Evolutionary conservation across 495 filamentous ascomycete genomes (phyloP).

Genomic region (Hypomontagnella monticulosa): DNA sequence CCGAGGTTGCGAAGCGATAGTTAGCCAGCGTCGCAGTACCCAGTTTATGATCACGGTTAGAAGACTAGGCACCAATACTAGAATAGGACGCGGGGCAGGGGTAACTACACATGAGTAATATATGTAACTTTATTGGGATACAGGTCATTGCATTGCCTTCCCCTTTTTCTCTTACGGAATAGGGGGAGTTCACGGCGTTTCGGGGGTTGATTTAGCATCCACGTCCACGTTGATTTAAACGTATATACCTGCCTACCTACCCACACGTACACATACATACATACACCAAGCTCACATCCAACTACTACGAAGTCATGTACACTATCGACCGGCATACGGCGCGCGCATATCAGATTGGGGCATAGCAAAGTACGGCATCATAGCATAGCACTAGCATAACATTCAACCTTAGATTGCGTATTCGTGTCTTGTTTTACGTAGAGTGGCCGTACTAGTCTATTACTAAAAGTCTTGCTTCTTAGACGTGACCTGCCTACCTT

Average conservation of each 20-base stretch:
- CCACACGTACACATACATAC: not conserved
- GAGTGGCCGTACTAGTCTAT: no score
- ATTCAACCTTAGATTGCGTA: not conserved
- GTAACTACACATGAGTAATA: slow-evolving; percentile 1
- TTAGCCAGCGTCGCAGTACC: not conserved
- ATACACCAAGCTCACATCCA: not conserved
- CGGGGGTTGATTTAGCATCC: not conserved
- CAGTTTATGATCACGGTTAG: not conserved
- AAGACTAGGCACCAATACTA: not conserved
- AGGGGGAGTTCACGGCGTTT: slow-evolving; percentile 2
- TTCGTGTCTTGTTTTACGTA: no score
- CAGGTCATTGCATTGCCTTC: not conserved
- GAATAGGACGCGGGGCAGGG: not conserved
- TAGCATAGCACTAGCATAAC: slow-evolving; percentile 20
- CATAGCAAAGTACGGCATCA: slow-evolving; percentile 7
- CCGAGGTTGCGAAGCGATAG: slow-evolving; percentile 30
- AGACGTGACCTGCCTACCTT: no score
- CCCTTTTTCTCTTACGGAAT: not conserved
- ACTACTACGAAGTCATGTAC: slow-evolving; percentile 4
- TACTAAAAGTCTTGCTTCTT: no score
- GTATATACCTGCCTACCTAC: not conserved
- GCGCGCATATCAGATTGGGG: not conserved
- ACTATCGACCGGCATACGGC: slow-evolving; percentile 6
- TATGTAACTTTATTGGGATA: slow-evolving; percentile 1
- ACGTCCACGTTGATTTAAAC: not conserved